A percentile compares a stretch with the other conserved stretches of the same genome.
Conservation (phyloP, 192 early-diverging fungal species). For the Endogone sp. region DNA sequence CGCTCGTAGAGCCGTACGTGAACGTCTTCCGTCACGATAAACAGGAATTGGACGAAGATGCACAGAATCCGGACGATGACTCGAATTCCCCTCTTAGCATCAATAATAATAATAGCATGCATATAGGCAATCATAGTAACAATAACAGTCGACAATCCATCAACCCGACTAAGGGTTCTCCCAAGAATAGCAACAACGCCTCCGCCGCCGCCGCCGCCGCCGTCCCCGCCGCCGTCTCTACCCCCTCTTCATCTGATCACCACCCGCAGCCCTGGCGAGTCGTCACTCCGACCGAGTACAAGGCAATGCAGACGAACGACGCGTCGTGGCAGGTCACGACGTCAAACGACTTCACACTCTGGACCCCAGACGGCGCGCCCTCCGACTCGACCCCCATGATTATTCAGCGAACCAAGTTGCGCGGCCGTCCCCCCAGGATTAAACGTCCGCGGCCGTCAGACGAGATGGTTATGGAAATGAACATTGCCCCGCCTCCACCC, state of each 20-base stretch:
- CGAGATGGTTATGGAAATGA: neutral
- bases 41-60: neutral
- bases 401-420: slow-evolving; percentile 3
- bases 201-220: no score
- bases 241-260: neutral
- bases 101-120: no score
- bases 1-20: neutral
- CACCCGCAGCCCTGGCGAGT: neutral
- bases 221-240: neutral
- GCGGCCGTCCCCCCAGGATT: slow-evolving; percentile 12
- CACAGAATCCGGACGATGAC: neutral
- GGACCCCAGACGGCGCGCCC: neutral
- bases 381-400: slow-evolving; percentile 9
- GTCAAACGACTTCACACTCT: slow-evolving; percentile 3
- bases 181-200: neutral
- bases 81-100: neutral
- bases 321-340: slow-evolving; percentile 15
- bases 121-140: no score
- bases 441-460: slow-evolving; percentile 3
- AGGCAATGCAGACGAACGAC: slow-evolving; percentile 8
- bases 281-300: slow-evolving; percentile 16
- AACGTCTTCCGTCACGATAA: neutral
- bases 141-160: no score
- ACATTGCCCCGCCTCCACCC: no score
- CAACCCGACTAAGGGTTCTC: neutral